Evolutionary conservation across 2,329 filamentous ascomycete species (phyloP), one percentile per base, ranked within the genome.

Genomic region (Pseudopyricularia cyperi): DNA sequence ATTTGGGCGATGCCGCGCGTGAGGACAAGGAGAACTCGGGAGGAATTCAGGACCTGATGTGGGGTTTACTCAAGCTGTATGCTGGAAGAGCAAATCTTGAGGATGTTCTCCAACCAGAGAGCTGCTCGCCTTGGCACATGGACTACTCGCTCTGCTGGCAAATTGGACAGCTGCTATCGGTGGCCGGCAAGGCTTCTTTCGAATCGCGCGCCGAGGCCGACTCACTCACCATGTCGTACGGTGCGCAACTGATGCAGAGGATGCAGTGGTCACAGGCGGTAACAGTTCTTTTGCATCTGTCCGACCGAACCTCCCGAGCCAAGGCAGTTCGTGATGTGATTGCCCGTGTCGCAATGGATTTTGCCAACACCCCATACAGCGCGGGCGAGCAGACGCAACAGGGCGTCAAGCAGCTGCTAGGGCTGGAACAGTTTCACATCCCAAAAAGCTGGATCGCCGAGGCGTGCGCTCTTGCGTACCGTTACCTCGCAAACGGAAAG

Each of bases 1-100:
- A 87, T 61, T 65, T 76, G 11, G 79, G 85, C 55, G 72, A 71
- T 78, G 48, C 68, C 74, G 15, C 69, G 75, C 44, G 65, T 80
- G 30, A 87, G 83, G 77, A 69, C 79, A 17, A 52, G 46, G 69
- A 80, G 50, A 71, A 74, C 54, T 50, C 57, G 12, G 73, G 77
- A 26, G 67, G 70, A 28, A 76, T 83, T 39, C 82, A 93, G 62
- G 89, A 95, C 62, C 74, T 94, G 7, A 73, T 97, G 1, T 95
- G 91, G 85, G 86, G 89, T 12, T 75, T 98, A 0, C 69, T 98
- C 49, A 88, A 87, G 63, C 73, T 95, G 4, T 94, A 89, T 60
- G 79, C 88, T 1, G 71, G 79, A n/a, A 67, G 69, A 9, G 62
- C 69, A 12, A 72, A 76, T 48, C 64, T 94, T 3, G 87, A 88